phyloP scores from a whole-genome alignment of 1,139 yeast genomes.

The Kazachstania sp. region DNA sequence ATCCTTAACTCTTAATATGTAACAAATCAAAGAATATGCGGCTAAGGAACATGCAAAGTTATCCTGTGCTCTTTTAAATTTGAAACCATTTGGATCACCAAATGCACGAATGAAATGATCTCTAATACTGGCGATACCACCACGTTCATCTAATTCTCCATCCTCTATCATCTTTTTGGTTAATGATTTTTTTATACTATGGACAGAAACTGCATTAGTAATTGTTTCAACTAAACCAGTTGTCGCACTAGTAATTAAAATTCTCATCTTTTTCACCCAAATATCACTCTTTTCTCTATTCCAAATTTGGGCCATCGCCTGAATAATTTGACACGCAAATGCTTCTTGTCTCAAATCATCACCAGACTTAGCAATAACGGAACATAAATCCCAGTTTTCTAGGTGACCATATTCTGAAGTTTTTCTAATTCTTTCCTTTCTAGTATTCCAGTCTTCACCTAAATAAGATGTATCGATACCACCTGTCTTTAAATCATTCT shows the following conservation, averaged over 20 bases:
- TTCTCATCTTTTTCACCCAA: conserved; percentile 93
- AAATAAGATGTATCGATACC: conserved; percentile 53
- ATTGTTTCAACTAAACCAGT: conserved; percentile 94
- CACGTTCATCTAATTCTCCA: conserved; percentile 47
- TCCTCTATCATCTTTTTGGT: conserved; percentile 62
- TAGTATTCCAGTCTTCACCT: conserved; percentile 88
- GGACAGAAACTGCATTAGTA: conserved; percentile 85
- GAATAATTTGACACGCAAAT: conserved; percentile 88
- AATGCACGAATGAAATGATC: conserved; percentile 72
- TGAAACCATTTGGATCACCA: conserved; percentile 49
- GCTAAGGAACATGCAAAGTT: conserved; percentile 82
- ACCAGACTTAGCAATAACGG: conserved; percentile 94
- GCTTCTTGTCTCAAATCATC: conserved; percentile 95
- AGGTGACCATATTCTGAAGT: conserved; percentile 76
- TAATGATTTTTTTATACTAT: conserved; percentile 84
- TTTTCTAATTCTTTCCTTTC: conserved; percentile 68
- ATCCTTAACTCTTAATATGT: conserved; percentile 83
- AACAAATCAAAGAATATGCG: conserved; percentile 80
- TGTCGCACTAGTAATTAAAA: conserved; percentile 79
- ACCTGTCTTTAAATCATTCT: conserved; percentile 79
- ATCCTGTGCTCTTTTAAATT: conserved; percentile 64
- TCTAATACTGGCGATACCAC: conserved; percentile 57
- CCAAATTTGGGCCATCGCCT: conserved; percentile 83
- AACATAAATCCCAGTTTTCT: conserved; percentile 88
- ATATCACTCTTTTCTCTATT: conserved; percentile 52